These are phyloP conservation scores for Thuja plicata DNA, from an alignment of 83 land plant genomes.

Conservation along the genomic window DNA sequence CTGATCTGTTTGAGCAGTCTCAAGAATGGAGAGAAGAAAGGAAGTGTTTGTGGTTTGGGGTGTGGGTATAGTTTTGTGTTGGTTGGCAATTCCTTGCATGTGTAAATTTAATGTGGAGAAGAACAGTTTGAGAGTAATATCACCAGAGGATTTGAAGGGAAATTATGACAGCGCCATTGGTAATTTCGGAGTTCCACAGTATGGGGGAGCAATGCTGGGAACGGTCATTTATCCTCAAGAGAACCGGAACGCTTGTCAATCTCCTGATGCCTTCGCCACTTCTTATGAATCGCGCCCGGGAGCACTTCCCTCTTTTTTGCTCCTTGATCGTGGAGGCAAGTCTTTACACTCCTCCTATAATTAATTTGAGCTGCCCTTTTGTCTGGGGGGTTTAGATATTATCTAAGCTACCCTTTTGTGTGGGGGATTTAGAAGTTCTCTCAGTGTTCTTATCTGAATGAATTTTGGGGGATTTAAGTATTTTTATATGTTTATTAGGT, in stretches of 20 bases:
- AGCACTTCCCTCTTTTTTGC: constrained; percentile 48
- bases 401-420: too few relatives aligned
- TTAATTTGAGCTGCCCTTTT: too few relatives aligned
- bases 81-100: background rate
- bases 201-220: constrained; percentile 67
- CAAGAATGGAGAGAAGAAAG: background rate
- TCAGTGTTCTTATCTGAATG: too few relatives aligned
- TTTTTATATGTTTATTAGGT: too few relatives aligned
- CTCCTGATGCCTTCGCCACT: constrained; percentile 24
- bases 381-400: too few relatives aligned
- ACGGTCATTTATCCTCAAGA: constrained; percentile 54
- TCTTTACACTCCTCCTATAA: background rate
- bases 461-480: too few relatives aligned
- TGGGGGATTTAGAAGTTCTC: too few relatives aligned
- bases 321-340: constrained; percentile 71
- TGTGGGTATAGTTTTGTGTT: background rate
- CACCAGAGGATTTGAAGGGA: constrained; percentile 56
- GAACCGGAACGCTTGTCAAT: constrained; percentile 41
- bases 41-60: background rate
- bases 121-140: constrained; percentile 60
- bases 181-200: constrained; percentile 74
- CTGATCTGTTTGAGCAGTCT: background rate
- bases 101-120: constrained; percentile 57
- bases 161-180: constrained; percentile 71
- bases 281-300: constrained; percentile 35